These are phyloP conservation scores for Clarireedia monteithiana DNA, from an alignment of 2,329 filamentous ascomycete species.

Conservation along the genomic window DNA sequence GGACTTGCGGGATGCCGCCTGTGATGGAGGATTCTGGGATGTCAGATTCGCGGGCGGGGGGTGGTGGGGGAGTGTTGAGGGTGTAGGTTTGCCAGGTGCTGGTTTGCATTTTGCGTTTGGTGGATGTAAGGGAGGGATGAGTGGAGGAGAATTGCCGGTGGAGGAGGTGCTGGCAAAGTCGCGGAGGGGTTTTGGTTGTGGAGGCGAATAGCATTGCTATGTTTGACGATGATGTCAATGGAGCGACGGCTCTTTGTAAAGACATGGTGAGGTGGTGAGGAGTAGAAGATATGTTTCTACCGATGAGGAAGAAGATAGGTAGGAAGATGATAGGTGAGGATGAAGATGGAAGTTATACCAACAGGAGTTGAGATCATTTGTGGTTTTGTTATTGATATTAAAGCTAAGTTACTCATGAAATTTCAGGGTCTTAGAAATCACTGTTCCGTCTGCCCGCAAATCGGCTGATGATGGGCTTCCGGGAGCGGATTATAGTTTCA, in stretches of 20 bases:
- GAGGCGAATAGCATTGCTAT: slow-evolving; percentile 27
- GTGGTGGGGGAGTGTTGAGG: slow-evolving; percentile 37
- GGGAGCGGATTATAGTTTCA: not conserved
- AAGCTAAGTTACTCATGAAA: not conserved
- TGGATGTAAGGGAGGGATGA: slow-evolving; percentile 36
- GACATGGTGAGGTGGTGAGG: slow-evolving; percentile 19
- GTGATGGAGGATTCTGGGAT: slow-evolving; percentile 55
- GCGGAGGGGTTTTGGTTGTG: slow-evolving; percentile 25
- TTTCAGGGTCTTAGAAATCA: slow-evolving; percentile 5
- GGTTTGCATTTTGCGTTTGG: slow-evolving; percentile 55
- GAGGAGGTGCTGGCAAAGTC: slow-evolving; percentile 31
- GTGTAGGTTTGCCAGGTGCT: slow-evolving; percentile 55
- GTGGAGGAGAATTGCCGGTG: slow-evolving; percentile 40
- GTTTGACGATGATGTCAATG: slow-evolving; percentile 26
- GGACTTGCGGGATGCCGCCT: slow-evolving; percentile 34
- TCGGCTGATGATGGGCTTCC: not conserved
- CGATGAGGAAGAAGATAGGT: not conserved
- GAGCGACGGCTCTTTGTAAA: slow-evolving; percentile 22
- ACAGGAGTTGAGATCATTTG: not conserved
- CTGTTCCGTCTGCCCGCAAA: not conserved
- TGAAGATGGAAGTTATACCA: not conserved
- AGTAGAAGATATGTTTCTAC: not conserved
- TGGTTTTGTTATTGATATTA: not conserved
- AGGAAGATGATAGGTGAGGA: not conserved
- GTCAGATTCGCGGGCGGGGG: slow-evolving; percentile 46